Percentiles rank a stretch among this genome's conserved stretches.
Evolutionary conservation across 1,139 yeast species (phyloP).

Genomic region (Geotrichum carabidarum): DNA sequence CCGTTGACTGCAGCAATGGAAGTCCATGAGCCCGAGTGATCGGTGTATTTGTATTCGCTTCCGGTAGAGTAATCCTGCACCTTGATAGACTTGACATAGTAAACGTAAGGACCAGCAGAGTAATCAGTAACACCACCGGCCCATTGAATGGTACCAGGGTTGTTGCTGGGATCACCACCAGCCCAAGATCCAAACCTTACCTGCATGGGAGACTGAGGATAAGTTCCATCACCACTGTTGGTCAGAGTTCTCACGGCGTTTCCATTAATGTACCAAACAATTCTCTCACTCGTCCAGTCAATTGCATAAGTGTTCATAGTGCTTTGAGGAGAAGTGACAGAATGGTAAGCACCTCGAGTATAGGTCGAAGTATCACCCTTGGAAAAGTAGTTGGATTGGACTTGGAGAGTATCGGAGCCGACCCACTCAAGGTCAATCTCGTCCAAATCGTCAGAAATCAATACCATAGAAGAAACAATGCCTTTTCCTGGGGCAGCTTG

Average conservation of each 20-base stretch:
- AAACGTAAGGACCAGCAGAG: slow-evolving; percentile 59
- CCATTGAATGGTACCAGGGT: slow-evolving; percentile 70
- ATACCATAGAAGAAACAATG: slow-evolving; percentile 69
- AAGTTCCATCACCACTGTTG: slow-evolving; percentile 47
- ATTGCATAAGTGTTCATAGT: slow-evolving; percentile 70
- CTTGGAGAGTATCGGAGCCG: slow-evolving; percentile 66
- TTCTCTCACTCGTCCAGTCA: slow-evolving; percentile 66
- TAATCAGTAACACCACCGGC: slow-evolving; percentile 78
- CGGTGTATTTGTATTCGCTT: slow-evolving; percentile 57
- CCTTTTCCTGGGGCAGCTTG: slow-evolving; percentile 75
- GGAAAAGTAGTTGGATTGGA: slow-evolving; percentile 77
- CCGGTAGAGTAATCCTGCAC: slow-evolving; percentile 84
- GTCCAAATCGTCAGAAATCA: slow-evolving; percentile 81
- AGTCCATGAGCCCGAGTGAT: slow-evolving; percentile 59
- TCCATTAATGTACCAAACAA: slow-evolving; percentile 63
- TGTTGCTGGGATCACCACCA: slow-evolving; percentile 67
- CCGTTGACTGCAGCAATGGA: slow-evolving; percentile 66
- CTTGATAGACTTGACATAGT: slow-evolving; percentile 56
- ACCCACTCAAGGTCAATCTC: slow-evolving; percentile 84
- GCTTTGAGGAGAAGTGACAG: slow-evolving; percentile 51
- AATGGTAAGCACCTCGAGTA: slow-evolving; percentile 71
- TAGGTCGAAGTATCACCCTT: slow-evolving; percentile 74
- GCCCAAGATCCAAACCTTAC: slow-evolving; percentile 72
- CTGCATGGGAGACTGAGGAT: slow-evolving; percentile 76
- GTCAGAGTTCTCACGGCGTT: slow-evolving; percentile 51